Conservation (phyloP, 305 asterid species). For the Plantago coronopus region DNA sequence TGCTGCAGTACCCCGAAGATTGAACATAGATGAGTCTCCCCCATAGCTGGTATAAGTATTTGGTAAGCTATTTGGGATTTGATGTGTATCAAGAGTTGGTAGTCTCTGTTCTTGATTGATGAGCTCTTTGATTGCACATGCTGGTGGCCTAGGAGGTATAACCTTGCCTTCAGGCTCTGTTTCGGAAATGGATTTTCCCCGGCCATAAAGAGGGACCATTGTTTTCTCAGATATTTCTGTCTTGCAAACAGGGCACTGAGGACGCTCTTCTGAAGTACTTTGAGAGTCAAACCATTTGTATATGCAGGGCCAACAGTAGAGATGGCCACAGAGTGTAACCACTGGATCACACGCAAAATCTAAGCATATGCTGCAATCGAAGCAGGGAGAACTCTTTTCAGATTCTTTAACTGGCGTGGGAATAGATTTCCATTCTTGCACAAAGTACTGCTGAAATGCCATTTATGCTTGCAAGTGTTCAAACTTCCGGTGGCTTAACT, state of each 20-base stretch:
- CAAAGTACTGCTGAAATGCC: conserved; percentile 44
- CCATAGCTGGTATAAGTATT: conserved; percentile 9
- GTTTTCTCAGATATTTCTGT: conserved; percentile 43
- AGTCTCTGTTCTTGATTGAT: conserved; percentile 32
- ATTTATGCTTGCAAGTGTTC: conserved; percentile 17
- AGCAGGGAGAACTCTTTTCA: conserved; percentile 47
- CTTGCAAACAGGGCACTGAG: conserved; percentile 62
- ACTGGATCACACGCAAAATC: conserved; percentile 76
- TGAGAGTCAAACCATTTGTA: conserved; percentile 55
- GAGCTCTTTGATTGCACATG: conserved; percentile 36
- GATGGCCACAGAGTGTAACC: conserved; percentile 80
- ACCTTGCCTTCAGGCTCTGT: conserved; percentile 30
- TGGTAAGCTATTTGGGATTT: conserved; percentile 17
- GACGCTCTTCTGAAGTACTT: conserved; percentile 22
- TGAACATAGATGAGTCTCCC: conserved; percentile 20
- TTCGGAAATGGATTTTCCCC: conserved; percentile 44
- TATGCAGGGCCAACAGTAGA: conserved; percentile 91
- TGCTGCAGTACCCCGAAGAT: conserved; percentile 19
- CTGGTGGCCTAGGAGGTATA: conserved; percentile 54
- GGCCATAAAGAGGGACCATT: conserved; percentile 60
- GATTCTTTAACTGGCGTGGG: conserved; percentile 34
- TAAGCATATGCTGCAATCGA: conserved; percentile 83
- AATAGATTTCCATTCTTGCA: conserved; percentile 42
- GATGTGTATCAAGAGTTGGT: conserved; percentile 21
- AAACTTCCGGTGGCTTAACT: background rate